phyloP scores from a whole-genome alignment of 495 filamentous ascomycete genomes.

The Talaromyces proteolyticus region DNA sequence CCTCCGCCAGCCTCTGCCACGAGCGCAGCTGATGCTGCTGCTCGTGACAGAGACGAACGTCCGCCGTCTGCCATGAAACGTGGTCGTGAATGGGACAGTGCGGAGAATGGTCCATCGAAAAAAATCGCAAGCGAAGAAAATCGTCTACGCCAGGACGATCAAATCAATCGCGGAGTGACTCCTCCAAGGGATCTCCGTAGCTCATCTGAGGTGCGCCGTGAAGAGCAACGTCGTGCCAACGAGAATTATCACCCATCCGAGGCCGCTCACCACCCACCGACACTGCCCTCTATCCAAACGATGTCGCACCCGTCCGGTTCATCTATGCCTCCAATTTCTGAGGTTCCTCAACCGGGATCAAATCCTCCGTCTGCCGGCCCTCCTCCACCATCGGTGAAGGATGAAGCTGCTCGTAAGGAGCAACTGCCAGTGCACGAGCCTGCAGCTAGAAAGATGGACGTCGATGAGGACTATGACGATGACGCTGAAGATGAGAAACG shows the following conservation, averaged over 20 bases:
- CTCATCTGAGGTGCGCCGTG: slow-evolving; percentile 68
- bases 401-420: slow-evolving; percentile 46
- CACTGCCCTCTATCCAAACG: slow-evolving; percentile 64
- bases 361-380: slow-evolving; percentile 55
- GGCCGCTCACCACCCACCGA: slow-evolving; percentile 78
- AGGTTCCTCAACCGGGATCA: slow-evolving; percentile 48
- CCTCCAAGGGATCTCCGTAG: slow-evolving; percentile 70
- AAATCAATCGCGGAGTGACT: slow-evolving; percentile 68
- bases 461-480: slow-evolving; percentile 95
- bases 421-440: slow-evolving; percentile 63
- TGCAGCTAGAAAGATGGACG: slow-evolving; percentile 89
- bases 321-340: slow-evolving; percentile 48
- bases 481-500: slow-evolving; percentile 80
- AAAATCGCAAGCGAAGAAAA: slow-evolving; percentile 86
- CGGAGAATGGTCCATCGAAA: slow-evolving; percentile 62
- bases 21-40: slow-evolving; percentile 68
- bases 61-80: slow-evolving; percentile 78
- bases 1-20: slow-evolving; percentile 69
- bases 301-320: slow-evolving; percentile 54
- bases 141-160: slow-evolving; percentile 79
- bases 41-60: slow-evolving; percentile 78
- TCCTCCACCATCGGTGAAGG: slow-evolving; percentile 34
- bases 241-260: slow-evolving; percentile 86
- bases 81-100: slow-evolving; percentile 81
- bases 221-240: slow-evolving; percentile 63